phyloP scores from a whole-genome alignment of 805 yeast genomes.

The Kluyveromyces lactis region DNA sequence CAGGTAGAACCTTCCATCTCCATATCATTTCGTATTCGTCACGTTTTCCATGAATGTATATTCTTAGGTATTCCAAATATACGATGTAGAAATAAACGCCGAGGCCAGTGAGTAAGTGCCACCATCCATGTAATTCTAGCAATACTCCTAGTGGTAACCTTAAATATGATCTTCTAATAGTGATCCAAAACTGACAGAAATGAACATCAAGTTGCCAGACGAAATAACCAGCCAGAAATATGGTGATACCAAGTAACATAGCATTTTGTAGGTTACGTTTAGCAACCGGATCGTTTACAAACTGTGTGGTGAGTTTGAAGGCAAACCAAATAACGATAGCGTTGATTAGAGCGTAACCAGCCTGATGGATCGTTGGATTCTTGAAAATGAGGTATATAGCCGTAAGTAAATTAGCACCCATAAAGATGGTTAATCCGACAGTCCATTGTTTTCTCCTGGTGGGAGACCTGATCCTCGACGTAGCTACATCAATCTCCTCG shows the following conservation, averaged over 20 bases:
- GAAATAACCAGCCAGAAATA: constrained; percentile 66
- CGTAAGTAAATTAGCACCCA: constrained; percentile 12
- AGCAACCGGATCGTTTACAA: constrained; percentile 45
- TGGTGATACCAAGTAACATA: constrained; percentile 49
- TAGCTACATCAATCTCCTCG: constrained; percentile 34
- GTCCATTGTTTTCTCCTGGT: constrained; percentile 6
- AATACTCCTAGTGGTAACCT: constrained; percentile 73
- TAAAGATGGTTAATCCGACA: constrained; percentile 10
- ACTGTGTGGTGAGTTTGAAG: constrained; percentile 37
- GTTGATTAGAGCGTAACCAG: constrained; percentile 72
- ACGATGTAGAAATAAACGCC: constrained; percentile 84
- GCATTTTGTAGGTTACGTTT: constrained; percentile 44
- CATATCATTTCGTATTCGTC: constrained; percentile 49
- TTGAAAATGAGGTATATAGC: constrained; percentile 59
- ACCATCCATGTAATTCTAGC: constrained; percentile 94
- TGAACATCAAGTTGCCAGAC: constrained; percentile 89
- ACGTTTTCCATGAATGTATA: constrained; percentile 52
- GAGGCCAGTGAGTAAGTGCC: constrained; percentile 83
- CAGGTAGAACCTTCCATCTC: constrained; percentile 52
- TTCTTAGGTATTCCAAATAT: constrained; percentile 66
- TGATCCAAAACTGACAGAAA: constrained; percentile 53
- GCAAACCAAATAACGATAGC: constrained; percentile 63
- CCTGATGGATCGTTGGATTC: constrained; percentile 85
- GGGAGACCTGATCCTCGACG: constrained; percentile 13
- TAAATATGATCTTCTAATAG: constrained; percentile 56